These are phyloP conservation scores for Bryopsis sp. DNA, from an alignment of 139 green algal genomes.

Conservation along the genomic window DNA sequence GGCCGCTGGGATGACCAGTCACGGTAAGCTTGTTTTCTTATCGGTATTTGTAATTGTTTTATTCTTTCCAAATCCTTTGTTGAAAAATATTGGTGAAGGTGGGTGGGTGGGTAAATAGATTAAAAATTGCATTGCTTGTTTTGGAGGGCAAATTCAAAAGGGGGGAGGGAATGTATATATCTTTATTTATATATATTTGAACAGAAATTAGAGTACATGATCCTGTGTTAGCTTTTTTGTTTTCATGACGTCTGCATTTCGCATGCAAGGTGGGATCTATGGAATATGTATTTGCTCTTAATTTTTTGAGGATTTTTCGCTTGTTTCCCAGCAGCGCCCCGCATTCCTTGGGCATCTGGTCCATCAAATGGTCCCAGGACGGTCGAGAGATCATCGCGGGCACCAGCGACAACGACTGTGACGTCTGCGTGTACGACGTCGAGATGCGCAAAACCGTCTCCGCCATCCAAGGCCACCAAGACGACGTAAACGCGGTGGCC, in stretches of 20 bases:
- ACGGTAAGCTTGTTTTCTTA: too few relatives aligned
- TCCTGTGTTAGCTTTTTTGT: too few relatives aligned
- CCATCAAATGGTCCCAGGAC: constrained; percentile 37
- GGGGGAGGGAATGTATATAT: too few relatives aligned
- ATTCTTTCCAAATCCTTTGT: too few relatives aligned
- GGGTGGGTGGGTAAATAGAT: neutral
- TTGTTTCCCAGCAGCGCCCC: too few relatives aligned
- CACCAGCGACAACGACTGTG: constrained; percentile 41
- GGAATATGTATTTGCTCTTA: neutral
- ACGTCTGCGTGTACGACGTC: constrained; percentile 75
- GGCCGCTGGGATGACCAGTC: neutral
- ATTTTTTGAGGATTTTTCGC: constrained; percentile 14
- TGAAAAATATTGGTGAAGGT: too few relatives aligned
- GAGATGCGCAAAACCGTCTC: constrained; percentile 21
- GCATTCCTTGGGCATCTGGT: constrained; percentile 53
- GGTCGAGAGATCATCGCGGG: constrained; percentile 58
- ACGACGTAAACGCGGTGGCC: constrained; percentile 92
- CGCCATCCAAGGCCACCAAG: constrained; percentile 35
- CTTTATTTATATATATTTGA: too few relatives aligned
- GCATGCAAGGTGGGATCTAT: too few relatives aligned
- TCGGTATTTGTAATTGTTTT: too few relatives aligned
- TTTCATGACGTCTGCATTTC: too few relatives aligned
- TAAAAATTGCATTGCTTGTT: neutral
- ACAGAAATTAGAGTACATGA: too few relatives aligned
- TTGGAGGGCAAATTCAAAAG: too few relatives aligned